Evolutionary conservation across 208 protist species (phyloP), one percentile per base, ranked within the genome.

Genomic region (Acanthamoeba lenticulata): DNA sequence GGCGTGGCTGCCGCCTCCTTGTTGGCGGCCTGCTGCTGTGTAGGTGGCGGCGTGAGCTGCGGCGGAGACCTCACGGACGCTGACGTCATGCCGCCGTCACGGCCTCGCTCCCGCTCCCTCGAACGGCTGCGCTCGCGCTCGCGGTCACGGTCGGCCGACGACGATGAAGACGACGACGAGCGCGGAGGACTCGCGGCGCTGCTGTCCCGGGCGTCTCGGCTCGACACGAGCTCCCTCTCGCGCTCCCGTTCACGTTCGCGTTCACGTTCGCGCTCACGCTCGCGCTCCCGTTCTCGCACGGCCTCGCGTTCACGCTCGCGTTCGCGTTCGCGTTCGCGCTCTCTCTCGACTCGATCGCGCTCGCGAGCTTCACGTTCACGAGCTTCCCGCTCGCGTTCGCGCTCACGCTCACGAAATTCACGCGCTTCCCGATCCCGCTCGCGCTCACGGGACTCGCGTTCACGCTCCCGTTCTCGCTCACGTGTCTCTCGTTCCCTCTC

Each of bases 201-300:
- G 42, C 36, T 9, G n/a, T 49, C 27, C 27, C 15, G 17, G 36
- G 36, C 17, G 0, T 29, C 27, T 32, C 69, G 15, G n/a, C 17
- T 44, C 4, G 29, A n/a, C n/a, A n/a, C 7, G 74, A 4, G 74
- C 36, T 85, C 74, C 40, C 44, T 85, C 34, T 85, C 74, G 36
- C 74, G 74, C 19, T 85, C 74, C 13, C 74, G 74, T 52, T 85
- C 74, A 24, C 74, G 74, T 11, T 85, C 74, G 9, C 74, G 36
- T 29, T 85, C 74, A 3, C 74, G 36, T 36, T 85, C 74, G 6
- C 74, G 74, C 44, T 85, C 74, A 9, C 40, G 45, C 42, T 85
- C 74, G 7, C 40, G 9, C 9, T 85, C 74, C 52, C 74, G 45
- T 24, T 85, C 74, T n/a, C 74, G 74, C 19, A 52, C 74, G 7